These are phyloP conservation scores for Trifolium dubium DNA, from an alignment of 306 rosid genomes.

Conservation along the genomic window DNA sequence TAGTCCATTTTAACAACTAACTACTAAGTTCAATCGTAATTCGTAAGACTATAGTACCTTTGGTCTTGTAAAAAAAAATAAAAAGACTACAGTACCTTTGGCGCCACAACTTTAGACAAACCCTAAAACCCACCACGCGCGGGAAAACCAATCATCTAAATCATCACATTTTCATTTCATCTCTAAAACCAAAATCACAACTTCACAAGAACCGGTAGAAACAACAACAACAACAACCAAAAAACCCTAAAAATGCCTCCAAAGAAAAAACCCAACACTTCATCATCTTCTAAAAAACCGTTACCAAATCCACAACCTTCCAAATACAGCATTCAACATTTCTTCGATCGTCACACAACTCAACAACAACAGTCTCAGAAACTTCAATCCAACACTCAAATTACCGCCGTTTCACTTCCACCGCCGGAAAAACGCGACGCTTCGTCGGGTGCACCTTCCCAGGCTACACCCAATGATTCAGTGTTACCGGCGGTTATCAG, in stretches of 20 bases:
- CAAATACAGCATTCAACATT: conserved; percentile 87
- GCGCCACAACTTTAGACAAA: no score
- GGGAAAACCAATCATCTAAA: neutral
- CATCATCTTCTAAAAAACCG: conserved; percentile 51
- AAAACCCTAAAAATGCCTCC: conserved; percentile 68
- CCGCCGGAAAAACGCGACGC: conserved; percentile 20
- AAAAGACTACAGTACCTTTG: no score
- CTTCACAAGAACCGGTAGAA: neutral
- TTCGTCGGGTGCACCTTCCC: neutral
- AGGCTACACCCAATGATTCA: conserved; percentile 47
- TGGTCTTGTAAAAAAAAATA: no score
- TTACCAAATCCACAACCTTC: conserved; percentile 55
- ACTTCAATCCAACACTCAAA: conserved; percentile 18
- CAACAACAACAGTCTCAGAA: conserved; percentile 57
- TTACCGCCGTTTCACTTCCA: conserved; percentile 20
- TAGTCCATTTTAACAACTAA: no score
- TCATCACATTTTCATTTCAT: neutral
- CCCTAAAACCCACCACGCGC: neutral
- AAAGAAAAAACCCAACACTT: conserved; percentile 54
- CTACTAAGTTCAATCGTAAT: no score
- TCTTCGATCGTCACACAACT: conserved; percentile 79
- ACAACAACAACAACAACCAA: conserved; percentile 10
- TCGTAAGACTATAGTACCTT: no score
- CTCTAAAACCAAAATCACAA: neutral
- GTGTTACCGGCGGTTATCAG: neutral